Evolutionary conservation across 768 basidiomycete genomes (phyloP), one percentile per base, ranked within the genome.

Genomic region (Pleurotus citrinopileatus): DNA sequence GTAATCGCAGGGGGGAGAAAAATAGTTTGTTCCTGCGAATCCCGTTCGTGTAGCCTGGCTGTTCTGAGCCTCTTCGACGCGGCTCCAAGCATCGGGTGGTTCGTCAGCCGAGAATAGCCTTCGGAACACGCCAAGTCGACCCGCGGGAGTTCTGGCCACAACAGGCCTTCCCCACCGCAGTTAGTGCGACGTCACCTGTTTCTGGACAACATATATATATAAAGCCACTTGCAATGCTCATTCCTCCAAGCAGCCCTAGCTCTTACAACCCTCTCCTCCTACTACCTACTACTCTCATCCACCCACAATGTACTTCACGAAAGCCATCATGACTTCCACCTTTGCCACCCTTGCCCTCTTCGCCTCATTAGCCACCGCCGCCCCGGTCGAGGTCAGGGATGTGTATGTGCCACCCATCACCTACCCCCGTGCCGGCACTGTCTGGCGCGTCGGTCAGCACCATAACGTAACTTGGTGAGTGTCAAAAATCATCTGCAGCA

Each of bases 391-490:
- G 27, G 37, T 57, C n/a, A 72, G 78, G 27, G 80, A 82, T 51
- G 79, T 82, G 5, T 82, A 71, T 63, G 72, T 68, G 0, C 81
- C 81, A 0, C 65, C 62, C 15, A 67, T 83, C 53, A 59, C 59
- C 19, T 70, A 60, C 34, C 81, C 81, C 1, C 22, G 55, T 15
- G 59, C 60, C 2, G 63, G 58, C 17, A 66, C 69, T 15, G 61
- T 71, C 32, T 83, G 81, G 80, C 58, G 56, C 22, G 69, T 68
- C 12, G 78, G 79, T 3, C 23, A 61, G 15, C 63, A 55, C 3
- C 72, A 71, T 54, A 68, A 63, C 46, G 78, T 83, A 55, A 71
- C 69, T 36, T 83, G 81, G 81, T 74, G 64, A 17, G 69, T 58
- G 57, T 53, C 55, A 52, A 46, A 10, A 56, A 54, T 36, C 46